Percentiles rank a stretch among this genome's conserved stretches.
These are phyloP conservation scores for Sugiyamaella sp. DNA, from an alignment of 1,139 yeast species.

Conservation along the genomic window DNA sequence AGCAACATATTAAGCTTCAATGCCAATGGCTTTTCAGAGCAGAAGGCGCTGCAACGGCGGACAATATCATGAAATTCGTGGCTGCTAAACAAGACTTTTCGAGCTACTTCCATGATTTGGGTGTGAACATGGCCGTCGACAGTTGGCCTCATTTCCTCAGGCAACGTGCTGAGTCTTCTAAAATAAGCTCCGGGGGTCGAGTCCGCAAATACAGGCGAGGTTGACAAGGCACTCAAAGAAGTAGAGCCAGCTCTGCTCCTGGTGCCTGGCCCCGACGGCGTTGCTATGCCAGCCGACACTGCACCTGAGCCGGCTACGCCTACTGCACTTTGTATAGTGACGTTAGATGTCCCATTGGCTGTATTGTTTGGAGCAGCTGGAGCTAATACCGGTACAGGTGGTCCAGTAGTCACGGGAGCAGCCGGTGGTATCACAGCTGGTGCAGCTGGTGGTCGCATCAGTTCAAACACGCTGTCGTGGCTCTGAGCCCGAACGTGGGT, in stretches of 20 bases:
- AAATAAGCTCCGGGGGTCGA: slow-evolving; percentile 60
- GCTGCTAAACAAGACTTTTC: slow-evolving; percentile 48
- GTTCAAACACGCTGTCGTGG: slow-evolving; percentile 20
- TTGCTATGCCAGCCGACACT: not conserved
- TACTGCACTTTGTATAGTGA: no score
- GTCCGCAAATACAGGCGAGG: slow-evolving; percentile 35
- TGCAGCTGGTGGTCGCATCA: not conserved
- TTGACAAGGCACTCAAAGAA: slow-evolving; percentile 9
- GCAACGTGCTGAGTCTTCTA: slow-evolving; percentile 67
- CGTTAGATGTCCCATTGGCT: no score
- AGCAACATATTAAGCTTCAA: slow-evolving; percentile 60
- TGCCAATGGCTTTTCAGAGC: slow-evolving; percentile 63
- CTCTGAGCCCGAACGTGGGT: slow-evolving; percentile 20
- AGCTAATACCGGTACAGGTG: no score
- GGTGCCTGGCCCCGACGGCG: not conserved
- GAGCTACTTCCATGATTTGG: slow-evolving; percentile 38
- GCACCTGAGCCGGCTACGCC: no score
- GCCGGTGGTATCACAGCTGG: not conserved
- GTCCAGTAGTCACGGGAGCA: not conserved
- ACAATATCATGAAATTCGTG: slow-evolving; percentile 74
- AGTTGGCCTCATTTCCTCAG: slow-evolving; percentile 48
- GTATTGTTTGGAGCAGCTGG: slow-evolving; percentile 50
- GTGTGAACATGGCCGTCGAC: slow-evolving; percentile 17
- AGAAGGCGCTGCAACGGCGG: slow-evolving; percentile 66
- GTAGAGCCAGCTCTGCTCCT: slow-evolving; percentile 20